Conservation (phyloP, 1,284 basidiomycete genomes). For the Marasmius tenuissimus region DNA sequence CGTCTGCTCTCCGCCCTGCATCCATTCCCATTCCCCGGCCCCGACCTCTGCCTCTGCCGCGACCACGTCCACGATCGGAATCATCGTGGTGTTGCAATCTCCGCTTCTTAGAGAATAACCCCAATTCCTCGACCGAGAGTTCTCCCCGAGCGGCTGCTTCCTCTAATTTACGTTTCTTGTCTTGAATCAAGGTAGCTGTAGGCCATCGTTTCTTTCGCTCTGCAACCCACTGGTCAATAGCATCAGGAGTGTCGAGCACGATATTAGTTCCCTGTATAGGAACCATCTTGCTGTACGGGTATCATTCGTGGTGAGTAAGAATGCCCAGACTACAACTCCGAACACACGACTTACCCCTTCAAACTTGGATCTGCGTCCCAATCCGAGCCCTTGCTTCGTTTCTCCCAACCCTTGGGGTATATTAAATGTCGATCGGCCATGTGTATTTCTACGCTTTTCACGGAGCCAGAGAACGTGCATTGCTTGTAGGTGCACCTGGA, state of each 20-base stretch:
- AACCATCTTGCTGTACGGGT: slow-evolving; percentile 55
- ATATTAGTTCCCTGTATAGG: slow-evolving; percentile 83
- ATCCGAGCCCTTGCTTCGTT: slow-evolving; percentile 55
- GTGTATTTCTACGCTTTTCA: slow-evolving; percentile 76
- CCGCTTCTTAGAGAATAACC: slow-evolving; percentile 37
- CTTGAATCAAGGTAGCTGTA: slow-evolving; percentile 62
- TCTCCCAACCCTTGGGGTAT: slow-evolving; percentile 75
- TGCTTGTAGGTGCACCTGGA: slow-evolving; percentile 63
- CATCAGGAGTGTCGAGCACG: slow-evolving; percentile 77
- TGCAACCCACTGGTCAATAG: slow-evolving; percentile 81
- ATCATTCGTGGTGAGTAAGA: not conserved
- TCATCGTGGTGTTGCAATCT: slow-evolving; percentile 23
- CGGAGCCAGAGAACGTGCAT: slow-evolving; percentile 75
- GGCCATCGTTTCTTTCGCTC: slow-evolving; percentile 88
- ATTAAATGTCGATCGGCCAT: slow-evolving; percentile 91
- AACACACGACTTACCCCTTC: slow-evolving; percentile 53
- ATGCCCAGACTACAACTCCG: not conserved
- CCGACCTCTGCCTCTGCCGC: slow-evolving; percentile 27
- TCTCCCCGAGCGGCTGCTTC: slow-evolving; percentile 82
- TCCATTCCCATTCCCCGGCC: slow-evolving; percentile 30
- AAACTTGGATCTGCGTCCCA: slow-evolving; percentile 79
- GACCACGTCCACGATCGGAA: slow-evolving; percentile 18
- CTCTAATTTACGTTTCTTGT: slow-evolving; percentile 74
- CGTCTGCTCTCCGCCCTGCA: not conserved
- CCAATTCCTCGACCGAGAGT: slow-evolving; percentile 50